phyloP scores from a whole-genome alignment of 768 basidiomycete species.

The Lactifluus pinguis region DNA sequence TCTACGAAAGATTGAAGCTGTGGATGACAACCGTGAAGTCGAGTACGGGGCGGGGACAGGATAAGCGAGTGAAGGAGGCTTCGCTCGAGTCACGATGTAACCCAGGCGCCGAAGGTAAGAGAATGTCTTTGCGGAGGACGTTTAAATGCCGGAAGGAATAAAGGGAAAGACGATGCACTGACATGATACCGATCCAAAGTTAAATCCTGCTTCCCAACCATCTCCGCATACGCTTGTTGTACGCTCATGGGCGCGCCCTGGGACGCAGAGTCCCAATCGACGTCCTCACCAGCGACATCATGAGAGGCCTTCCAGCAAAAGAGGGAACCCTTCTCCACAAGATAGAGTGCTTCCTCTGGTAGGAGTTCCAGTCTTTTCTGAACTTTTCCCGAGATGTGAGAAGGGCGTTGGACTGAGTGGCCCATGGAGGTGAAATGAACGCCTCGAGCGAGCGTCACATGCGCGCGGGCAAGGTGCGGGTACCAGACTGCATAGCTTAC shows the following conservation, averaged over 20 bases:
- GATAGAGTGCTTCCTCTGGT: slow-evolving; percentile 92
- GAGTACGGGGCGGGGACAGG: slow-evolving; percentile 36
- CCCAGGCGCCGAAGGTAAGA: slow-evolving; percentile 89
- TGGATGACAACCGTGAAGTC: slow-evolving; percentile 13
- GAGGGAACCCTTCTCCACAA: slow-evolving; percentile 82
- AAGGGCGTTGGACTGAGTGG: slow-evolving; percentile 53
- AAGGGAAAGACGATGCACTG: slow-evolving; percentile 14
- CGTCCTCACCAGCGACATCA: slow-evolving; percentile 23
- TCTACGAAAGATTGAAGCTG: slow-evolving; percentile 28
- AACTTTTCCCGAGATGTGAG: slow-evolving; percentile 32
- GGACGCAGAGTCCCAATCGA: slow-evolving; percentile 30
- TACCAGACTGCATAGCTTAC: slow-evolving; percentile 80
- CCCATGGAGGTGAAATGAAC: slow-evolving; percentile 78
- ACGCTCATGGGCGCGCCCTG: slow-evolving; percentile 77
- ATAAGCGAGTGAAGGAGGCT: slow-evolving; percentile 47
- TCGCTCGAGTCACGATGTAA: slow-evolving; percentile 76
- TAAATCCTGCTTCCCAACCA: slow-evolving; percentile 72
- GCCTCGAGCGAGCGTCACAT: slow-evolving; percentile 71
- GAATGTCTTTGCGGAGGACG: slow-evolving; percentile 54
- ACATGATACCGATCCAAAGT: slow-evolving; percentile 88
- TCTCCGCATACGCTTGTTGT: slow-evolving; percentile 80
- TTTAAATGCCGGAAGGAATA: neutral
- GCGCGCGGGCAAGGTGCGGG: slow-evolving; percentile 50
- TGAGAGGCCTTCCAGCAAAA: slow-evolving; percentile 66
- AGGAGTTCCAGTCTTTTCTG: slow-evolving; percentile 74